Conservation (phyloP, 441 rosid species). For the Brassica hybrid region DNA sequence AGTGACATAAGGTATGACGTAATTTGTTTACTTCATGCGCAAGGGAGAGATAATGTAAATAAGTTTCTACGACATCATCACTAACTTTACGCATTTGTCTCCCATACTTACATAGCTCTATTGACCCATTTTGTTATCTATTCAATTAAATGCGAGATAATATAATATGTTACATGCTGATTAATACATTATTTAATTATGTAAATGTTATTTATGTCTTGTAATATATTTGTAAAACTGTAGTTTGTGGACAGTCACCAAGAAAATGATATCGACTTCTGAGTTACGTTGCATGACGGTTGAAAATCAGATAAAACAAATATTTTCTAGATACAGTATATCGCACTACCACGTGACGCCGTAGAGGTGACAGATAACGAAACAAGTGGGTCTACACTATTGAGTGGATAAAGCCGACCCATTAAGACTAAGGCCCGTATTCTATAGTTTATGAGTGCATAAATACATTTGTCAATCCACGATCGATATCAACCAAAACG, state of each 20-base stretch:
- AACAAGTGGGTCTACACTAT: no score
- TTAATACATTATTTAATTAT: not conserved
- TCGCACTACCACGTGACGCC: no score
- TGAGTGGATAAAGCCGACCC: no score
- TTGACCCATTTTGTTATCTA: conserved; percentile 6
- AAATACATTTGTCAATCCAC: no score
- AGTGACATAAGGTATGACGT: conserved; percentile 31
- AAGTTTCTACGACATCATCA: conserved; percentile 28
- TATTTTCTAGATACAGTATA: not conserved
- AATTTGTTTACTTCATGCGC: conserved; percentile 22
- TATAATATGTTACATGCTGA: not conserved
- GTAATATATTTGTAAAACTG: not conserved
- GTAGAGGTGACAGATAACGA: no score
- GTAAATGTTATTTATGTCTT: not conserved
- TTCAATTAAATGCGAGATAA: conserved; percentile 16
- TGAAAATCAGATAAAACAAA: not conserved
- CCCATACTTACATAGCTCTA: conserved; percentile 17
- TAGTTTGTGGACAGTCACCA: no score
- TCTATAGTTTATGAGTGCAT: no score
- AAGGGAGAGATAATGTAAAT: conserved; percentile 21
- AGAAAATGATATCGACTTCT: conserved; percentile 35
- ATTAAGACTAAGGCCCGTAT: not conserved
- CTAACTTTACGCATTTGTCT: conserved; percentile 34
- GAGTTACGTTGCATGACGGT: not conserved
- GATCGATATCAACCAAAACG: no score